Conservation (phyloP, 177 flowering plant species). For the Telopea speciosissima region DNA sequence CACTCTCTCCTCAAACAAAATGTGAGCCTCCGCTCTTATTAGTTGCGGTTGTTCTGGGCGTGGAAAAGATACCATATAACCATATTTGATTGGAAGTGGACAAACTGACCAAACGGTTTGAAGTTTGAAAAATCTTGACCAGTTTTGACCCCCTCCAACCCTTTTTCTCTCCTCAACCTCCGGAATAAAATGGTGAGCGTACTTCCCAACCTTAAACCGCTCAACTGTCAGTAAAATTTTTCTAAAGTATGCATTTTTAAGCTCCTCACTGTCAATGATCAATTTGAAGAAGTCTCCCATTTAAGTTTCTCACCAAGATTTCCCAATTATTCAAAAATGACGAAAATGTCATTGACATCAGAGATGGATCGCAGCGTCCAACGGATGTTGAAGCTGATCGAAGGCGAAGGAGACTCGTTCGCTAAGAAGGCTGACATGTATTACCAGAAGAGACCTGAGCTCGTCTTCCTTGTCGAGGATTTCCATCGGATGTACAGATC, state of each 20-base stretch:
- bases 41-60: too few relatives aligned
- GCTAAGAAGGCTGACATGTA: slow-evolving; percentile 91
- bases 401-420: slow-evolving; percentile 88
- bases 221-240: neutral
- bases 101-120: too few relatives aligned
- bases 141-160: too few relatives aligned
- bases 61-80: too few relatives aligned
- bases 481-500: slow-evolving; percentile 82
- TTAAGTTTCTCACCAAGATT: too few relatives aligned
- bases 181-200: neutral
- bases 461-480: slow-evolving; percentile 68
- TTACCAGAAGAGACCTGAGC: slow-evolving; percentile 75
- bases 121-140: too few relatives aligned
- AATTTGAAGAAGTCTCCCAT: neutral
- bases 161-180: neutral
- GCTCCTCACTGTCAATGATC: neutral
- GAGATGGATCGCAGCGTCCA: slow-evolving; percentile 78
- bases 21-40: too few relatives aligned
- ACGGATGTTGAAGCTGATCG: slow-evolving; percentile 81
- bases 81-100: too few relatives aligned
- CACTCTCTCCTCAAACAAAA: too few relatives aligned
- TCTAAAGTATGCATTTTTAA: neutral
- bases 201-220: neutral
- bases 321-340: slow-evolving; percentile 18
- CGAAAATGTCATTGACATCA: slow-evolving; percentile 31